These are phyloP conservation scores for Cryptococcus sp. DNA, from an alignment of 1,284 basidiomycete species.

Conservation along the genomic window DNA sequence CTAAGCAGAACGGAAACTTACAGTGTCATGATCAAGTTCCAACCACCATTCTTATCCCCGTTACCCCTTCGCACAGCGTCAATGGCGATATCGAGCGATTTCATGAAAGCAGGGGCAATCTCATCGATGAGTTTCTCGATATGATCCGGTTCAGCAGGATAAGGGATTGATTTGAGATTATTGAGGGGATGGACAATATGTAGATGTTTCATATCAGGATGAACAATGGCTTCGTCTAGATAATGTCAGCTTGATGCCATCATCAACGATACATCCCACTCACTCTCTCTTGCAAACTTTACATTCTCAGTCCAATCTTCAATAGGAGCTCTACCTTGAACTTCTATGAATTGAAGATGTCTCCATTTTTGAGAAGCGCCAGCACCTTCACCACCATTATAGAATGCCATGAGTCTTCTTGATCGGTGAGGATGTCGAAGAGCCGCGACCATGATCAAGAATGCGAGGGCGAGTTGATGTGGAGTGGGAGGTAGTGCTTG, in stretches of 20 bases:
- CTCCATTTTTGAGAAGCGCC: constrained; percentile 85
- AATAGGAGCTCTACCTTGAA: constrained; percentile 62
- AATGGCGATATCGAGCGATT: constrained; percentile 70
- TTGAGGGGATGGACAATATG: constrained; percentile 61
- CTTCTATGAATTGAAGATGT: constrained; percentile 74
- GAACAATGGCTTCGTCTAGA: constrained; percentile 66
- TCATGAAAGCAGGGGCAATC: constrained; percentile 64
- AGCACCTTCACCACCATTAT: constrained; percentile 75
- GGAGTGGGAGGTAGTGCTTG: constrained; percentile 75
- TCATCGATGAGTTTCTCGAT: constrained; percentile 51
- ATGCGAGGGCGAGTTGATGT: constrained; percentile 67
- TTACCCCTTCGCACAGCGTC: constrained; percentile 54
- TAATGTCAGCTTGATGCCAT: constrained; percentile 12
- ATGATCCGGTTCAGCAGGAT: constrained; percentile 48
- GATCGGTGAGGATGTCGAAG: constrained; percentile 53
- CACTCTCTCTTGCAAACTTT: constrained; percentile 60
- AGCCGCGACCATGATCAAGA: constrained; percentile 65
- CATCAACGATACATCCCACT: constrained; percentile 12
- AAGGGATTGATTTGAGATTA: constrained; percentile 50
- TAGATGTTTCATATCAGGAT: constrained; percentile 66
- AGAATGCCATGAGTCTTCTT: constrained; percentile 66
- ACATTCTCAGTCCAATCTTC: constrained; percentile 62
- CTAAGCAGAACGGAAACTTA: constrained; percentile 14
- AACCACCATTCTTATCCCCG: constrained; percentile 46
- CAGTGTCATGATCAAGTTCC: constrained; percentile 76